Percentiles rank a stretch among this genome's conserved stretches.
These are phyloP conservation scores for Cunninghamia lanceolata DNA, from an alignment of 75 land plant genomes.

Conservation along the genomic window DNA sequence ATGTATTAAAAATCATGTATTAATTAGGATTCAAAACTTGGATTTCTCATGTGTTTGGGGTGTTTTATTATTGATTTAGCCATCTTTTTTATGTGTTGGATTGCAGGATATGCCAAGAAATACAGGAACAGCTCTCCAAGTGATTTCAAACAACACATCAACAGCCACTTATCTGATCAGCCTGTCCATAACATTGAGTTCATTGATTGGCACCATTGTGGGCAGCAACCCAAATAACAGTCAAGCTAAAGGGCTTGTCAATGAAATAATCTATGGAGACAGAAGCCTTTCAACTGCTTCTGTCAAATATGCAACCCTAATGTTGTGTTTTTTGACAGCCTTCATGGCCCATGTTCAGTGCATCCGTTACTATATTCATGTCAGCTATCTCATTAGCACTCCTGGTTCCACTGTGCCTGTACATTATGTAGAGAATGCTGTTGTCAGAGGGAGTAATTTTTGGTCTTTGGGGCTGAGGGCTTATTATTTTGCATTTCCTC, in stretches of 20 bases:
- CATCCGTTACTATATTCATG: constrained; percentile 75
- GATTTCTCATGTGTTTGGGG: not conserved
- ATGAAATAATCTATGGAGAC: constrained; percentile 19
- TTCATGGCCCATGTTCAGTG: constrained; percentile 74
- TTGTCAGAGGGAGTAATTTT: constrained; percentile 65
- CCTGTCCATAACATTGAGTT: constrained; percentile 64
- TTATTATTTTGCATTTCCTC: constrained; percentile 79
- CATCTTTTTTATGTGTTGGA: not conserved
- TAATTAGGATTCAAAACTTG: not conserved
- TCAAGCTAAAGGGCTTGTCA: not conserved
- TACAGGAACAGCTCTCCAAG: constrained; percentile 39
- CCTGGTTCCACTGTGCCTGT: constrained; percentile 32
- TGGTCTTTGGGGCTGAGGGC: constrained; percentile 78
- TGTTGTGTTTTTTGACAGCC: constrained; percentile 69
- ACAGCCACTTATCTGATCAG: constrained; percentile 66
- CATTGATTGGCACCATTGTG: constrained; percentile 67
- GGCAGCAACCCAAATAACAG: constrained; percentile 18
- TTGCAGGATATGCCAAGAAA: constrained; percentile 37
- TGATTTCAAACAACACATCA: constrained; percentile 52
- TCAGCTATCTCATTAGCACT: constrained; percentile 55
- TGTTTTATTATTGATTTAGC: not conserved
- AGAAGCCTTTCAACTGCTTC: not conserved
- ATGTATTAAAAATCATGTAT: too few relatives aligned
- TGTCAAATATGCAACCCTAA: constrained; percentile 44
- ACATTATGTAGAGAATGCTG: constrained; percentile 49